These are phyloP conservation scores for Epicoccum sorghinum DNA, from an alignment of 2,329 filamentous ascomycete species.

Conservation along the genomic window DNA sequence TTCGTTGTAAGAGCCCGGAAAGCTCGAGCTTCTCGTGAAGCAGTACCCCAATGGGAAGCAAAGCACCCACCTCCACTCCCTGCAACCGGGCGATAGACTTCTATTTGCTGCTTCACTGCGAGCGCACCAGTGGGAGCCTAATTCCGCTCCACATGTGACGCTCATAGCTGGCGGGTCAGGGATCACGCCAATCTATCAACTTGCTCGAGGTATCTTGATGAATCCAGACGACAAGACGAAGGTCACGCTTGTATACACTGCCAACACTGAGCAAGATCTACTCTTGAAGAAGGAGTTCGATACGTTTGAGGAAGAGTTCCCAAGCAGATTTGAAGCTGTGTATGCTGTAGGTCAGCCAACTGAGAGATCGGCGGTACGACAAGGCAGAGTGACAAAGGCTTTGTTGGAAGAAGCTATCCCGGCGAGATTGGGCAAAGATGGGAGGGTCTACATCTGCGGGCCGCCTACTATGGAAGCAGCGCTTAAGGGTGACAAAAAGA, in stretches of 20 bases:
- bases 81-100: constrained; percentile 66
- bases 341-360: constrained; percentile 63
- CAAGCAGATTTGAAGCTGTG: constrained; percentile 62
- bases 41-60: constrained; percentile 70
- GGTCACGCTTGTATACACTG: constrained; percentile 70
- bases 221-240: constrained; percentile 67
- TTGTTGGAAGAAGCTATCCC: constrained; percentile 59
- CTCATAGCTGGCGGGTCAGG: constrained; percentile 74
- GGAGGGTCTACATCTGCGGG: constrained; percentile 72
- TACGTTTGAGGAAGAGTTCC: constrained; percentile 55
- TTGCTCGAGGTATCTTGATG: constrained; percentile 65
- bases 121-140: constrained; percentile 59
- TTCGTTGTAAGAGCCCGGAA: constrained; percentile 60
- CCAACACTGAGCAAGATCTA: constrained; percentile 68
- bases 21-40: constrained; percentile 70
- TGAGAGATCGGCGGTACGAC: constrained; percentile 52
- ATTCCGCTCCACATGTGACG: constrained; percentile 59
- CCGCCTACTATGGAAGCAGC: constrained; percentile 67
- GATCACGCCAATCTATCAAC: constrained; percentile 73
- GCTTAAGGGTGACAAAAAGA: not conserved
- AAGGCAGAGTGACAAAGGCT: constrained; percentile 64
- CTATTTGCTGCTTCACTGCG: constrained; percentile 63
- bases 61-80: constrained; percentile 69
- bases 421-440: constrained; percentile 38
- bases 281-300: constrained; percentile 64